Evolutionary conservation across 352 stramenopile genomes (phyloP).

Genomic region (Phytophthora lateralis): DNA sequence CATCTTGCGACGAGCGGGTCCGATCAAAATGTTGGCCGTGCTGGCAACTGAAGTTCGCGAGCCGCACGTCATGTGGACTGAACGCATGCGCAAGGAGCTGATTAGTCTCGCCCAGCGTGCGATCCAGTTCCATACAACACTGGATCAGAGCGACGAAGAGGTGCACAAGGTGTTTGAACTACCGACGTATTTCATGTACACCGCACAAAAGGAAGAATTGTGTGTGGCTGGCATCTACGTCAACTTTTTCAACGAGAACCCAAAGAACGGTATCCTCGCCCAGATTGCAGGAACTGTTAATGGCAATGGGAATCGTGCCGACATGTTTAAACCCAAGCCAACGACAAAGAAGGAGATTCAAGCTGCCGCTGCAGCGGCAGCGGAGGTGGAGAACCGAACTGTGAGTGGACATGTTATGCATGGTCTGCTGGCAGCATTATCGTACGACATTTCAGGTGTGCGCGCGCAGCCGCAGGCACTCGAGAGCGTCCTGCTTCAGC

Average conservation of each 20-base stretch:
- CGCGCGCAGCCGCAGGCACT: constrained; percentile 70
- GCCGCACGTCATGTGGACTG: constrained; percentile 89
- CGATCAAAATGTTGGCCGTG: constrained; percentile 73
- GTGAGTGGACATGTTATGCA: constrained; percentile 79
- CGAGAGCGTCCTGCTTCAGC: constrained; percentile 71
- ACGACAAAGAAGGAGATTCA: constrained; percentile 47
- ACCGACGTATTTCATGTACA: constrained; percentile 76
- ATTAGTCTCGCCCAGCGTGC: constrained; percentile 67
- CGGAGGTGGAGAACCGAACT: constrained; percentile 48
- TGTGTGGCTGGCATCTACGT: constrained; percentile 89
- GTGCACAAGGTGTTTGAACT: constrained; percentile 81
- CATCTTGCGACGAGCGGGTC: constrained; percentile 63
- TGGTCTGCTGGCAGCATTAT: constrained; percentile 67
- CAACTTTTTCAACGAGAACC: constrained; percentile 90
- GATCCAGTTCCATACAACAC: constrained; percentile 70
- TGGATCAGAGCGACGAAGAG: constrained; percentile 61
- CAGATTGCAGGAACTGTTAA: constrained; percentile 81
- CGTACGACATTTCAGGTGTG: constrained; percentile 74
- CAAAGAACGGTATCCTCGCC: constrained; percentile 69
- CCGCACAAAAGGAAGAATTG: constrained; percentile 82
- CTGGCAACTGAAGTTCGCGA: constrained; percentile 75
- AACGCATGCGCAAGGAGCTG: constrained; percentile 81
- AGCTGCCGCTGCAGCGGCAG: constrained; percentile 36
- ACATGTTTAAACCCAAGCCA: constrained; percentile 36
- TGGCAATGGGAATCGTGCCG: constrained; percentile 29